Evolutionary conservation across 176 grass and related monocot genomes (phyloP).

Genomic region (Paspalum vaginatum): DNA sequence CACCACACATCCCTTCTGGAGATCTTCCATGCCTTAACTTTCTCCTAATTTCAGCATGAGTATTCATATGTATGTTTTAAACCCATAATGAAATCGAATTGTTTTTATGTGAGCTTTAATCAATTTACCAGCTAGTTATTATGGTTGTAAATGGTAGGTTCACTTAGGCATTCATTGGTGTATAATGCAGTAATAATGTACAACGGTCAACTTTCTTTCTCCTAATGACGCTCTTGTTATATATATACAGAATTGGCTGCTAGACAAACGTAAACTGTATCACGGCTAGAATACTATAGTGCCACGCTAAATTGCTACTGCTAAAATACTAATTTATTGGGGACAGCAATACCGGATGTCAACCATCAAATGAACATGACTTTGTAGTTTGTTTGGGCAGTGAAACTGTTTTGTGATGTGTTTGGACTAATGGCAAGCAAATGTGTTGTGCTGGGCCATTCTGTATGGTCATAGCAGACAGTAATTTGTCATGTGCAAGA

Average conservation of each 20-base stretch:
- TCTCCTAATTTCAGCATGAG: neutral
- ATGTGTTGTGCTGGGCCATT: neutral
- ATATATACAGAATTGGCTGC: neutral
- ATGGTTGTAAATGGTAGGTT: slow-evolving; percentile 3
- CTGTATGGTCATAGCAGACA: slow-evolving; percentile 4
- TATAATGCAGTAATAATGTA: neutral
- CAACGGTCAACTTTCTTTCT: neutral
- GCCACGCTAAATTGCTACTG: too few species aligned
- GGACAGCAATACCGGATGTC: neutral
- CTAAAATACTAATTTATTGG: neutral
- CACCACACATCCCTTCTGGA: slow-evolving; percentile 10
- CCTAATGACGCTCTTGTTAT: neutral
- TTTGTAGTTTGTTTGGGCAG: neutral
- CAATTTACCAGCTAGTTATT: neutral
- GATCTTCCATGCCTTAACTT: neutral
- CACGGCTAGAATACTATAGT: neutral
- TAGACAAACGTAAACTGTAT: neutral
- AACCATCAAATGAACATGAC: neutral
- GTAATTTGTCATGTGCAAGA: slow-evolving; percentile 17
- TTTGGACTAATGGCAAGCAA: neutral
- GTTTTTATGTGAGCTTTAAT: neutral
- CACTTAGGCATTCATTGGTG: neutral
- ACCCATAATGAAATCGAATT: neutral
- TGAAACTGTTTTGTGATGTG: neutral
- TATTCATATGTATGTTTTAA: neutral